Percentiles rank a stretch among this genome's conserved stretches.
Conservation (phyloP, 2,329 filamentous ascomycete genomes). For the Incumbomyces delicatus region DNA sequence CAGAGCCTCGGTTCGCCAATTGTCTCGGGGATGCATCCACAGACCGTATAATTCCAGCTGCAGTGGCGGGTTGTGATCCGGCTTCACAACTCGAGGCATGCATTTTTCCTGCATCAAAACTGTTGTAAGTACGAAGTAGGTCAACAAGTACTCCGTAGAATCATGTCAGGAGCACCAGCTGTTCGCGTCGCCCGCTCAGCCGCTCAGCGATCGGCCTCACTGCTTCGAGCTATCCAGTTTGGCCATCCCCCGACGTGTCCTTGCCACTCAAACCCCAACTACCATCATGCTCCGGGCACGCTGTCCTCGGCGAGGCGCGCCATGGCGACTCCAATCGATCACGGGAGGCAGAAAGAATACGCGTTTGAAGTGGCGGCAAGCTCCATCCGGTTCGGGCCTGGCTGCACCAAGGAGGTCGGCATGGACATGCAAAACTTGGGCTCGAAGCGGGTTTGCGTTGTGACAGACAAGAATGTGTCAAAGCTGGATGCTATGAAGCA, state of each 20-base stretch:
- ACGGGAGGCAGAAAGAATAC: constrained; percentile 76
- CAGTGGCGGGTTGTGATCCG: too few relatives aligned
- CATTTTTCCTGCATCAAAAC: too few relatives aligned
- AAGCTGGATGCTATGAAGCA: constrained; percentile 83
- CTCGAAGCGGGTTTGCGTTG: constrained; percentile 76
- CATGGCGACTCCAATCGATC: constrained; percentile 67
- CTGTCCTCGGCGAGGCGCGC: constrained; percentile 48
- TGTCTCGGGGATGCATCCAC: background rate
- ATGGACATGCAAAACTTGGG: constrained; percentile 96
- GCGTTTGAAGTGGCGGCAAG: constrained; percentile 98
- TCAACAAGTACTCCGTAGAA: background rate
- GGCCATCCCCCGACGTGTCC: constrained; percentile 80
- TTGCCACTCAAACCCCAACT: constrained; percentile 79
- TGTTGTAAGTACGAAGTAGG: too few relatives aligned
- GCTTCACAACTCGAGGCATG: too few relatives aligned
- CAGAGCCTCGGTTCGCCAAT: constrained; percentile 1
- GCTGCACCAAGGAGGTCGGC: constrained; percentile 87
- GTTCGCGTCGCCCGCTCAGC: constrained; percentile 38
- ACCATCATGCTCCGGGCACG: constrained; percentile 47
- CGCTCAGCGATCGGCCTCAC: constrained; percentile 41
- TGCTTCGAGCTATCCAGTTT: constrained; percentile 83
- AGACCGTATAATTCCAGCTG: too few relatives aligned
- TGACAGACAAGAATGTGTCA: constrained; percentile 76
- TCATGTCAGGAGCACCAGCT: constrained; percentile 29
- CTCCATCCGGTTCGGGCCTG: constrained; percentile 85